These are phyloP conservation scores for Jackrogersella minutella DNA, from an alignment of 495 filamentous ascomycete species.

Conservation along the genomic window DNA sequence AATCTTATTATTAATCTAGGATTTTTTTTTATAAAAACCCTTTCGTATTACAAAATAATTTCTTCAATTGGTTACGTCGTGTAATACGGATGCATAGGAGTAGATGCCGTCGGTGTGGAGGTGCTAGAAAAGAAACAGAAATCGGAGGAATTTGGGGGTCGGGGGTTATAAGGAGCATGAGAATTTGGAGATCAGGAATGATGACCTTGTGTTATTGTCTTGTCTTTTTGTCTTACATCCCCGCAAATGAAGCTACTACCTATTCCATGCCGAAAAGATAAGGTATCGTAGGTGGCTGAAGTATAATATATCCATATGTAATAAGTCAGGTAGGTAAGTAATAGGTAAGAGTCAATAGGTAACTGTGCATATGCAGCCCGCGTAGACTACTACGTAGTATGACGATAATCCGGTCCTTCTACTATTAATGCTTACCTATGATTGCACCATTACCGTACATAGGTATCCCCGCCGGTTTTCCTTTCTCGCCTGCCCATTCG, in stretches of 20 bases:
- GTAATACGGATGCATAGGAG: no score
- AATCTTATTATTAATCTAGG: no score
- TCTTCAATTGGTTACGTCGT: no score
- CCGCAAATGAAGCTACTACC: not conserved
- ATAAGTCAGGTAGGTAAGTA: no score
- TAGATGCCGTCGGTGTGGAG: not conserved
- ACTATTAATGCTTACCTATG: not conserved
- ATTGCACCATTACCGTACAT: constrained; percentile 16
- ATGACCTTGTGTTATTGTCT: constrained; percentile 1
- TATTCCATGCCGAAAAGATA: not conserved
- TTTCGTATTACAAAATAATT: no score
- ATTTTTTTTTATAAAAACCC: no score
- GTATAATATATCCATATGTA: not conserved
- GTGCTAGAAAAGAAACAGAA: not conserved
- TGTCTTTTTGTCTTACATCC: not conserved
- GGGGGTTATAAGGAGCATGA: no score
- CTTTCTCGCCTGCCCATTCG: constrained; percentile 12
- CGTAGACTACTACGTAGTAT: no score
- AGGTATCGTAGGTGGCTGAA: not conserved
- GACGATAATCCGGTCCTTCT: not conserved
- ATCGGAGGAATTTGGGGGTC: not conserved
- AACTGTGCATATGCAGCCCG: not conserved
- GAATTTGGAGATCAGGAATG: constrained; percentile 15
- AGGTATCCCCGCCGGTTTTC: constrained; percentile 23
- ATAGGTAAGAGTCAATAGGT: no score